Conservation (phyloP, 2,329 filamentous ascomycete species). For the Acrodontium crateriforme region DNA sequence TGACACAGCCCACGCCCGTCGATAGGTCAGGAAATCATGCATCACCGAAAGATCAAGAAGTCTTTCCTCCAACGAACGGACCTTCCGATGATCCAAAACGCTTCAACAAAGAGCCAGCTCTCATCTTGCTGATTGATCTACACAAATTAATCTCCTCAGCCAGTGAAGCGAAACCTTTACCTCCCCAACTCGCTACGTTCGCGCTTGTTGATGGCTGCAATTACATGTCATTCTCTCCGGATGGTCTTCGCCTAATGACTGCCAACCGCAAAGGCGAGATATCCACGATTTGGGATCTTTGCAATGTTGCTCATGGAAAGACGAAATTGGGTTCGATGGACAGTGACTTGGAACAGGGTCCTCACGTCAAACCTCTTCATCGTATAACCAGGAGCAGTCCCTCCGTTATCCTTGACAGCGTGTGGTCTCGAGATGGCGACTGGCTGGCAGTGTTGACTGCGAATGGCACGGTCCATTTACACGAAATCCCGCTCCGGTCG, state of each 20-base stretch:
- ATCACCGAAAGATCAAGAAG: conserved; percentile 6
- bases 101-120: conserved; percentile 49
- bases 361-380: conserved; percentile 64
- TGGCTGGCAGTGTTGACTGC: conserved; percentile 82
- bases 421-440: conserved; percentile 75
- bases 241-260: conserved; percentile 60
- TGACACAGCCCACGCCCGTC: conserved; percentile 49
- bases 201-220: conserved; percentile 61
- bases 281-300: conserved; percentile 68
- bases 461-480: conserved; percentile 85
- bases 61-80: conserved; percentile 64
- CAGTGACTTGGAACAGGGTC: conserved; percentile 17
- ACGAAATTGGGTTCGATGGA: conserved; percentile 5
- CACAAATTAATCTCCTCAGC: conserved; percentile 41
- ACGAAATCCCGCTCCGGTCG: conserved; percentile 53
- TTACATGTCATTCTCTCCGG: conserved; percentile 65
- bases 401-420: conserved; percentile 77
- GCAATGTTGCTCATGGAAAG: conserved; percentile 39
- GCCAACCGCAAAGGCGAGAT: conserved; percentile 74
- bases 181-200: conserved; percentile 57
- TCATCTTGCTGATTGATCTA: conserved; percentile 63
- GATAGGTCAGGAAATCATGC: conserved; percentile 5
- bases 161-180: conserved; percentile 34
- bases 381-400: conserved; percentile 86
- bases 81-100: conserved; percentile 39